phyloP scores from a whole-genome alignment of 164 flowering plant genomes.

The Paratinospora sagittata region DNA sequence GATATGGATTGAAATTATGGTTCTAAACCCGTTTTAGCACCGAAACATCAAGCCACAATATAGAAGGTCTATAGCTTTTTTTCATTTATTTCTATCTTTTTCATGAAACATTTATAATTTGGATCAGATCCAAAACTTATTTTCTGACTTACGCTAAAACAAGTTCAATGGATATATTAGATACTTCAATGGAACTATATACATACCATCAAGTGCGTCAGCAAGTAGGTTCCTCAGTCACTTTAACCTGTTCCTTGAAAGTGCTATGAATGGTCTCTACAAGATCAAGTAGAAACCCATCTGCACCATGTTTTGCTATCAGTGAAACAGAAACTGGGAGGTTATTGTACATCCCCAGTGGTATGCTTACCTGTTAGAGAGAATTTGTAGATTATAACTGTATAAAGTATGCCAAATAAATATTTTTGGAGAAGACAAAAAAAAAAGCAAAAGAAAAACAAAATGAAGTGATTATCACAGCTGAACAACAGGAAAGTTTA shows the following conservation, averaged over 20 bases:
- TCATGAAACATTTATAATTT: too few species aligned
- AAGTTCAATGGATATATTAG: not conserved
- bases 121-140: too few species aligned
- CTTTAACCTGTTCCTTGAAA: conserved; percentile 38
- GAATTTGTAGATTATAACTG: not conserved
- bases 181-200: not conserved
- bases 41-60: too few species aligned
- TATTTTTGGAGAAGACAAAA: not conserved
- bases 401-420: too few species aligned
- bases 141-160: too few species aligned
- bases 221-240: conserved; percentile 19
- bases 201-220: conserved; percentile 6
- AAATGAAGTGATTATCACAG: not conserved
- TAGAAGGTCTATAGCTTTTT: too few species aligned
- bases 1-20: not conserved
- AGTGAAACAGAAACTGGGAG: conserved; percentile 75
- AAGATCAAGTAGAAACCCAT: conserved; percentile 60
- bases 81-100: too few species aligned
- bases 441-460: not conserved
- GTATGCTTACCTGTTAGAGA: conserved; percentile 64
- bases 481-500: conserved; percentile 11
- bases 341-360: conserved; percentile 55
- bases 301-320: conserved; percentile 78
- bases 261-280: conserved; percentile 46
- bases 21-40: too few species aligned